These are phyloP conservation scores for Coemansia reversa DNA, from an alignment of 192 early-diverging fungal species.

Conservation along the genomic window DNA sequence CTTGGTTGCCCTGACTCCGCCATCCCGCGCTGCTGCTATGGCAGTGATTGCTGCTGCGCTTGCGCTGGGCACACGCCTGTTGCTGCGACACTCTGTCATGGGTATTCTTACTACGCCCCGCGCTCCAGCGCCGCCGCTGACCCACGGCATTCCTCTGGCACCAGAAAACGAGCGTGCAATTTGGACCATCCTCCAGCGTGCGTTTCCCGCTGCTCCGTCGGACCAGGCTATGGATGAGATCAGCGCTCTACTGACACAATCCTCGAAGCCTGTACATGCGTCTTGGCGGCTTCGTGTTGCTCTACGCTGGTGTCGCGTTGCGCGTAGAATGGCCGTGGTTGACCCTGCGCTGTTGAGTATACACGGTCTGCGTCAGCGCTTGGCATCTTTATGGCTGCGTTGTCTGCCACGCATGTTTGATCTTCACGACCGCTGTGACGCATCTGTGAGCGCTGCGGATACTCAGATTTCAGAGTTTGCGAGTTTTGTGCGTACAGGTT, in stretches of 20 bases:
- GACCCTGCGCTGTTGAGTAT: conserved; percentile 29
- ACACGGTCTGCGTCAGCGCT: conserved; percentile 29
- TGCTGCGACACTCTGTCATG: conserved; percentile 31
- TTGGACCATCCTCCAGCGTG: conserved; percentile 27
- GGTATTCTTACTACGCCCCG: conserved; percentile 26
- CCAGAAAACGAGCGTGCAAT: conserved; percentile 16
- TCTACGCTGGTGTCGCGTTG: conserved; percentile 37
- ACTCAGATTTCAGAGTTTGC: conserved; percentile 9
- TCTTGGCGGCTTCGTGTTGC: conserved; percentile 38
- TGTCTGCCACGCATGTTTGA: conserved; percentile 32
- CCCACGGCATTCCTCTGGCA: neutral
- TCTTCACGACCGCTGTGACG: neutral
- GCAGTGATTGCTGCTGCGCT: neutral
- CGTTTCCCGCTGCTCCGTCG: conserved; percentile 46
- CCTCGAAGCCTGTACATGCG: neutral
- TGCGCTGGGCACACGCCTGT: conserved; percentile 6
- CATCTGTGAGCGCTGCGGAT: neutral
- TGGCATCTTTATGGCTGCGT: conserved; percentile 32
- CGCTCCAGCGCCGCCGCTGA: neutral
- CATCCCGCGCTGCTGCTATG: neutral
- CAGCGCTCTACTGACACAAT: conserved; percentile 16
- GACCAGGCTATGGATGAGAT: conserved; percentile 36
- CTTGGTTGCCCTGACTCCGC: neutral
- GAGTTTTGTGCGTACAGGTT: conserved; percentile 11
- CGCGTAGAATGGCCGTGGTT: conserved; percentile 29